Conservation (phyloP, 139 green algal species). For the Zygnema circumcarinatum region DNA sequence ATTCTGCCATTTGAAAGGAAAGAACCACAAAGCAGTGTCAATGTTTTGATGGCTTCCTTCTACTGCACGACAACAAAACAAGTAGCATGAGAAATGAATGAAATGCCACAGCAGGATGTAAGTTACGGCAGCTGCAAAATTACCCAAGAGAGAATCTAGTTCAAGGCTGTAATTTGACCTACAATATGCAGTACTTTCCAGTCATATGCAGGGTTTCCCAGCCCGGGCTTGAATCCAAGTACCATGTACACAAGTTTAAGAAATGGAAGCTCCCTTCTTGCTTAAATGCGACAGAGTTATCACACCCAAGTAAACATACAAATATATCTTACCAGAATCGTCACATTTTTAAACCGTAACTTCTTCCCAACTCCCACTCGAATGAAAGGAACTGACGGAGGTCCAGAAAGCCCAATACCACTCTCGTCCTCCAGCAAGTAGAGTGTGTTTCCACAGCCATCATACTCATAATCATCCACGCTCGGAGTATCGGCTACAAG, state of each 20-base stretch:
- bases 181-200: no score
- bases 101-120: not conserved
- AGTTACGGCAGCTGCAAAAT: no score
- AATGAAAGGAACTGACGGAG: conserved; percentile 81
- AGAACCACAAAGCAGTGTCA: not conserved
- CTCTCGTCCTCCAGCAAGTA: conserved; percentile 72
- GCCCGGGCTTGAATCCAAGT: no score
- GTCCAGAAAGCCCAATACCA: conserved; percentile 59
- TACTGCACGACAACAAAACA: not conserved
- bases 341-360: conserved; percentile 82
- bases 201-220: no score
- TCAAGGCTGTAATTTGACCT: no score
- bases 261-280: no score
- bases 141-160: no score
- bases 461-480: conserved; percentile 70
- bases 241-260: no score
- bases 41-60: not conserved
- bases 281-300: not conserved
- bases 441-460: conserved; percentile 59
- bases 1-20: conserved; percentile 61
- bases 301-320: no score
- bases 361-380: conserved; percentile 76
- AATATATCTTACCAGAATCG: conserved; percentile 69
- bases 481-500: conserved; percentile 82
- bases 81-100: not conserved